Conservation (phyloP, 306 rosid genomes). For the Sesbania bispinosa region DNA sequence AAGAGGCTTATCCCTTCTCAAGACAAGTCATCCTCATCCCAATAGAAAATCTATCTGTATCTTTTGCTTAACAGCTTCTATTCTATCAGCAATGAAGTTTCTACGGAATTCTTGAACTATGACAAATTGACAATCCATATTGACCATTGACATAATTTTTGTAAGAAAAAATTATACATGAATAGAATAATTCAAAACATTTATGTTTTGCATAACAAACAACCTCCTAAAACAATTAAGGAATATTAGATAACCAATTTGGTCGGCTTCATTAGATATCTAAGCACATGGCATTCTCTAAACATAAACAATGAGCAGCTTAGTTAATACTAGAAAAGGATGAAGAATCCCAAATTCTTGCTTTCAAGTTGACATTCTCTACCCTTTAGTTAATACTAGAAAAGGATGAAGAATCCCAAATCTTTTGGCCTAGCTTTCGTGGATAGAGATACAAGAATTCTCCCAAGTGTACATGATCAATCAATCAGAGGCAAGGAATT, state of each 20-base stretch:
- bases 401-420: conserved; percentile 20
- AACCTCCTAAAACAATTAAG: too few relatives aligned
- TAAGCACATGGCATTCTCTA: not conserved
- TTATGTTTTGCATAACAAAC: too few relatives aligned
- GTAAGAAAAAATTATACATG: not conserved
- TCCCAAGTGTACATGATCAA: conserved; percentile 3
- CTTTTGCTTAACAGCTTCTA: too few relatives aligned
- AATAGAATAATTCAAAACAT: not conserved
- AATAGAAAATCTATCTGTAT: not conserved
- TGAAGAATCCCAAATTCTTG: too few relatives aligned
- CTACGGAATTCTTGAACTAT: not conserved
- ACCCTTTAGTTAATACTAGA: not conserved
- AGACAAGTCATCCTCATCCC: not conserved
- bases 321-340: not conserved
- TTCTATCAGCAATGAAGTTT: too few relatives aligned
- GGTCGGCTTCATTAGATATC: too few relatives aligned
- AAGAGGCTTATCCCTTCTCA: not conserved
- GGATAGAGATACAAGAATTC: conserved; percentile 19
- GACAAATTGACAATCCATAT: not conserved
- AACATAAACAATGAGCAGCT: not conserved
- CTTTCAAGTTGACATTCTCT: conserved; percentile 35
- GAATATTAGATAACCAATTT: too few relatives aligned
- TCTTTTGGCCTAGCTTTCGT: conserved; percentile 23
- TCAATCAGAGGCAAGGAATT: conserved; percentile 12
- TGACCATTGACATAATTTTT: not conserved